A percentile compares a stretch with the other conserved stretches of the same genome.
Evolutionary conservation across 202 grass and related monocot genomes (phyloP).

Genomic region (Digitaria exilis): DNA sequence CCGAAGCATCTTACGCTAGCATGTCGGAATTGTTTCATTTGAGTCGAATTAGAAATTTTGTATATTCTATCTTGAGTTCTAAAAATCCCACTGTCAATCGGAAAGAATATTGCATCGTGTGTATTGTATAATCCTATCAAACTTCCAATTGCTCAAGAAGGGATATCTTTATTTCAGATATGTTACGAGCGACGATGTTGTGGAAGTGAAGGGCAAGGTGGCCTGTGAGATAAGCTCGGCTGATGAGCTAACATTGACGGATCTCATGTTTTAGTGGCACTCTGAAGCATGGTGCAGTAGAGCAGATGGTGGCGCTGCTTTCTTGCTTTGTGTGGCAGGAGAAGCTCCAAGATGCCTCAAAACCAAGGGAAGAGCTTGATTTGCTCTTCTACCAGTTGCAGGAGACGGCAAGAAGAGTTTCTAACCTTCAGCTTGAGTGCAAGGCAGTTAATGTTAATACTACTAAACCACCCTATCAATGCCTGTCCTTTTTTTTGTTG

Average conservation of each 20-base stretch:
- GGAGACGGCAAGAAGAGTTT: slow-evolving; percentile 84
- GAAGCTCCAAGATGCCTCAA: slow-evolving; percentile 79
- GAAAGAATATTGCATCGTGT: not conserved
- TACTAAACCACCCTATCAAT: too few relatives aligned
- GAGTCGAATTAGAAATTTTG: not conserved
- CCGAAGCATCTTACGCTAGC: not conserved
- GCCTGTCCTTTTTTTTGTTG: not conserved
- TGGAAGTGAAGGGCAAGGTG: slow-evolving; percentile 89
- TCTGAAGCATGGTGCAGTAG: slow-evolving; percentile 76
- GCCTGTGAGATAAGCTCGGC: slow-evolving; percentile 91
- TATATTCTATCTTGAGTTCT: not conserved
- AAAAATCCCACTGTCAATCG: not conserved
- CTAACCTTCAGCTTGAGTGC: slow-evolving; percentile 91
- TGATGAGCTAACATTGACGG: slow-evolving; percentile 83
- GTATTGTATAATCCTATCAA: not conserved
- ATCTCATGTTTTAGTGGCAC: slow-evolving; percentile 91
- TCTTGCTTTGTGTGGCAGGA: slow-evolving; percentile 99
- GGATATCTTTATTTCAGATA: slow-evolving; percentile 60
- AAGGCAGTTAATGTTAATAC: slow-evolving; percentile 80
- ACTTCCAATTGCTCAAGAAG: not conserved
- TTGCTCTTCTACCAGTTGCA: slow-evolving; percentile 85
- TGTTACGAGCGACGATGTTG: slow-evolving; percentile 82
- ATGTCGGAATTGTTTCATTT: not conserved
- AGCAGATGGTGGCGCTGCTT: slow-evolving; percentile 92
- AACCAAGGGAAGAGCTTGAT: slow-evolving; percentile 83